These are phyloP conservation scores for Argentina anserina DNA, from an alignment of 306 rosid species.

Conservation along the genomic window DNA sequence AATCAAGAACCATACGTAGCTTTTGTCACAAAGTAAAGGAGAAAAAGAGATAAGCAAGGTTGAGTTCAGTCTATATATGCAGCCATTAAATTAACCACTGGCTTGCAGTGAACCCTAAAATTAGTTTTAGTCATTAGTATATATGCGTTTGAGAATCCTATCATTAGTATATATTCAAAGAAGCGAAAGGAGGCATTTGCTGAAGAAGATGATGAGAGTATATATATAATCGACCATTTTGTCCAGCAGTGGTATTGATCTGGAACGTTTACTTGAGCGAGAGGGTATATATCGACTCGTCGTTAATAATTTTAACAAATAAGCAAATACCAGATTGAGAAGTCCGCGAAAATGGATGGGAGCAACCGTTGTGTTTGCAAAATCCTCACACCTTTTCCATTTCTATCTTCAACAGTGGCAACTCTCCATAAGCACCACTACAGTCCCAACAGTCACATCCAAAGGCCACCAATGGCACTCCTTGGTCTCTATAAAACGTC, in stretches of 20 bases:
- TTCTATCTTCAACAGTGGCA: conserved; percentile 18
- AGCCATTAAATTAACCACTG: not conserved
- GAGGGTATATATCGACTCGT: not conserved
- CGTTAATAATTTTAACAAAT: not conserved
- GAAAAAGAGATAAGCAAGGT: not conserved
- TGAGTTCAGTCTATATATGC: not conserved
- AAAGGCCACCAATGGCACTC: conserved; percentile 14
- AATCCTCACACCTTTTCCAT: conserved; percentile 1
- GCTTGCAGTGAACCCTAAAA: not conserved
- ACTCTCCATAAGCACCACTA: conserved; percentile 5
- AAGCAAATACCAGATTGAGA: not conserved
- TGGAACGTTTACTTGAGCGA: not conserved
- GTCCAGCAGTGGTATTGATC: not conserved
- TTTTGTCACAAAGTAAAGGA: not conserved
- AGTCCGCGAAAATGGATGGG: not conserved
- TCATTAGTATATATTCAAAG: not conserved
- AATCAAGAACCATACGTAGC: not conserved
- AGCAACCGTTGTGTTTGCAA: conserved; percentile 9
- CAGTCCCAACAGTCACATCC: not conserved
- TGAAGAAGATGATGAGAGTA: not conserved
- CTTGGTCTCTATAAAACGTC: conserved; percentile 15
- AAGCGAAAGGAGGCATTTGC: not conserved
- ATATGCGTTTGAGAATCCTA: not conserved
- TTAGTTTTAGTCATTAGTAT: not conserved
- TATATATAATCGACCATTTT: not conserved